These are phyloP conservation scores for Pseudogymnoascus sp. DNA, from an alignment of 2,329 filamentous ascomycete genomes.

Conservation along the genomic window DNA sequence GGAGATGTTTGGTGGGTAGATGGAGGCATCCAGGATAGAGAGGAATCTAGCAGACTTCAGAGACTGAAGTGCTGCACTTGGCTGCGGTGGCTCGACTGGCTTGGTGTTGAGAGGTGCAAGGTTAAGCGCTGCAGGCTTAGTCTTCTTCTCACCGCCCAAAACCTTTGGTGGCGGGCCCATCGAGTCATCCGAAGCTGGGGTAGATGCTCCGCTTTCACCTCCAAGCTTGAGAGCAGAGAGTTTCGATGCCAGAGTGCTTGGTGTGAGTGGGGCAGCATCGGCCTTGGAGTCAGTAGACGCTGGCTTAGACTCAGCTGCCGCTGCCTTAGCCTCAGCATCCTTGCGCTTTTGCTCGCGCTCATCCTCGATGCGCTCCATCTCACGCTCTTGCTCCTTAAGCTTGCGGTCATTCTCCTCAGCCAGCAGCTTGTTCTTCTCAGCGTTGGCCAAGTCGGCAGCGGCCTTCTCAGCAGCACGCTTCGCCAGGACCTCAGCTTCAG, in stretches of 20 bases:
- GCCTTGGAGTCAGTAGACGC: conserved; percentile 14
- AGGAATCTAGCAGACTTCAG: conserved; percentile 88
- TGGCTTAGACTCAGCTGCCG: conserved; percentile 14
- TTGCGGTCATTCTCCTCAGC: conserved; percentile 54
- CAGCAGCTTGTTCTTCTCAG: conserved; percentile 38
- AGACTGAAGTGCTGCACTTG: conserved; percentile 86
- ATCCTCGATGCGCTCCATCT: conserved; percentile 66
- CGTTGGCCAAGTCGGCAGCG: conserved; percentile 33
- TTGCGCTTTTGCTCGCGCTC: conserved; percentile 53
- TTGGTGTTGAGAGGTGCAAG: conserved; percentile 75
- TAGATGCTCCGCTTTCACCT: conserved; percentile 33
- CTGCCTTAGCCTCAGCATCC: conserved; percentile 36
- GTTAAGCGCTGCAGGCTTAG: conserved; percentile 83
- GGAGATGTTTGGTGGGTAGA: conserved; percentile 75
- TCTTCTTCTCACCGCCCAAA: conserved; percentile 51
- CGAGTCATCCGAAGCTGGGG: conserved; percentile 36
- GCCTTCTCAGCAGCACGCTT: conserved; percentile 26
- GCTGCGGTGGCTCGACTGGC: conserved; percentile 81
- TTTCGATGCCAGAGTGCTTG: conserved; percentile 34
- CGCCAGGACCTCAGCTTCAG: conserved; percentile 16
- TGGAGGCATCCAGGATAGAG: conserved; percentile 65
- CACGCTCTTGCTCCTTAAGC: conserved; percentile 63
- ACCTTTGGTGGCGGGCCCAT: conserved; percentile 44
- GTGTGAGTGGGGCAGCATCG: conserved; percentile 19
- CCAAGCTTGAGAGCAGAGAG: conserved; percentile 43